Evolutionary conservation across 371 early-diverging fungal genomes (phyloP).

Genomic region (Rhizopus stolonifer): DNA sequence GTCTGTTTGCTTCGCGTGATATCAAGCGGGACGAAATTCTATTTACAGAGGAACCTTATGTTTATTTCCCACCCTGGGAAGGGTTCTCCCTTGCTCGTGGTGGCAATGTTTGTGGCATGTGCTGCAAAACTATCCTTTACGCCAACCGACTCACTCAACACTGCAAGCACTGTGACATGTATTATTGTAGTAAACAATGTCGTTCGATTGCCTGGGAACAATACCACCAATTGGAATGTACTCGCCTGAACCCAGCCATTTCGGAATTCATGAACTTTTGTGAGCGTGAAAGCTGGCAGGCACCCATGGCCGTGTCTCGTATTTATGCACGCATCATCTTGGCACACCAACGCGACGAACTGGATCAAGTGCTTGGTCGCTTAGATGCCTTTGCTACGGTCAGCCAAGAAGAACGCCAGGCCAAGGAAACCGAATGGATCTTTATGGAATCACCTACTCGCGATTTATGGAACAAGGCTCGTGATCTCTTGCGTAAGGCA

Average conservation of each 20-base stretch:
- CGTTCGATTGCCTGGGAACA: conserved; percentile 54
- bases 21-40: conserved; percentile 53
- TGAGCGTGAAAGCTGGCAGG: conserved; percentile 53
- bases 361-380: conserved; percentile 50
- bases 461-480: conserved; percentile 55
- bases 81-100: conserved; percentile 43
- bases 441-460: conserved; percentile 60
- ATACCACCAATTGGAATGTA: conserved; percentile 59
- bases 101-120: conserved; percentile 62
- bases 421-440: conserved; percentile 66
- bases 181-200: conserved; percentile 57
- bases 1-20: conserved; percentile 61
- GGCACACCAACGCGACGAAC: conserved; percentile 56
- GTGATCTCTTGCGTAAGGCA: conserved; percentile 46
- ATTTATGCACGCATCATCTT: conserved; percentile 59
- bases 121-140: conserved; percentile 51
- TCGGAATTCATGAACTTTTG: conserved; percentile 50
- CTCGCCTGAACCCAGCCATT: conserved; percentile 47
- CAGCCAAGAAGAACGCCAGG: conserved; percentile 64
- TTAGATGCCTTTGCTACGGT: conserved; percentile 67
- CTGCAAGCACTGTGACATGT: conserved; percentile 54
- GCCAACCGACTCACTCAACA: conserved; percentile 37
- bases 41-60: conserved; percentile 62
- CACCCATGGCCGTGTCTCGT: conserved; percentile 59
- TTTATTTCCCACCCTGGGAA: conserved; percentile 68